Conservation (phyloP, 306 rosid genomes). For the Chamaecrista fasciculata region DNA sequence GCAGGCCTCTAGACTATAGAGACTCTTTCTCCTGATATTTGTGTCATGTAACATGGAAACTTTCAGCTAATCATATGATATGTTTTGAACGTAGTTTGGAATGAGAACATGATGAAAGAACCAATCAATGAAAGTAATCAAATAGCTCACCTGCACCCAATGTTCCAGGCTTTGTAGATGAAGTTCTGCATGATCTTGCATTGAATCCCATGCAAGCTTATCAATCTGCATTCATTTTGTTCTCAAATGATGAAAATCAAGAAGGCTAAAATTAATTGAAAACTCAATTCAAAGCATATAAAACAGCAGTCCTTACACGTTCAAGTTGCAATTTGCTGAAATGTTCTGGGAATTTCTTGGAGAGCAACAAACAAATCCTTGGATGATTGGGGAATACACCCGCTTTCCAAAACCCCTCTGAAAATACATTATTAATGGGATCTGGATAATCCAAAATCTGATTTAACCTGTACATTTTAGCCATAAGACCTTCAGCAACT, state of each 20-base stretch:
- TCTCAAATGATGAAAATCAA: constrained; percentile 28
- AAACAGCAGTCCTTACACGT: constrained; percentile 69
- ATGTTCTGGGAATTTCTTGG: constrained; percentile 97
- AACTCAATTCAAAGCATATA: constrained; percentile 27
- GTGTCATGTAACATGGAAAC: background rate
- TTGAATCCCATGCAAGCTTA: constrained; percentile 81
- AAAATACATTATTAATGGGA: constrained; percentile 70
- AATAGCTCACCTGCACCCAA: constrained; percentile 82
- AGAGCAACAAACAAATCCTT: constrained; percentile 72
- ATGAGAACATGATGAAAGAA: constrained; percentile 19
- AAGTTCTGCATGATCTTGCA: constrained; percentile 88
- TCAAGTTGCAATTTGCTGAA: constrained; percentile 93
- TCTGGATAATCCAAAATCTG: constrained; percentile 97
- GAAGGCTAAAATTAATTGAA: constrained; percentile 16
- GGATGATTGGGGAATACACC: constrained; percentile 89
- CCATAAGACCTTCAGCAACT: constrained; percentile 98
- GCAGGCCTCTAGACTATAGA: background rate
- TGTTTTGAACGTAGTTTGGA: constrained; percentile 6
- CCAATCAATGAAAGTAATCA: constrained; percentile 11
- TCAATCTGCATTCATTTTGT: constrained; percentile 70
- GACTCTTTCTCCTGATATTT: background rate
- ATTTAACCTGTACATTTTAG: constrained; percentile 91
- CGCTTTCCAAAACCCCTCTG: constrained; percentile 91
- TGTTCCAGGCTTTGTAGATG: constrained; percentile 92
- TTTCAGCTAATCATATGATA: background rate